Evolutionary conservation across 306 rosid species (phyloP).

Genomic region (Calophaca sinica): DNA sequence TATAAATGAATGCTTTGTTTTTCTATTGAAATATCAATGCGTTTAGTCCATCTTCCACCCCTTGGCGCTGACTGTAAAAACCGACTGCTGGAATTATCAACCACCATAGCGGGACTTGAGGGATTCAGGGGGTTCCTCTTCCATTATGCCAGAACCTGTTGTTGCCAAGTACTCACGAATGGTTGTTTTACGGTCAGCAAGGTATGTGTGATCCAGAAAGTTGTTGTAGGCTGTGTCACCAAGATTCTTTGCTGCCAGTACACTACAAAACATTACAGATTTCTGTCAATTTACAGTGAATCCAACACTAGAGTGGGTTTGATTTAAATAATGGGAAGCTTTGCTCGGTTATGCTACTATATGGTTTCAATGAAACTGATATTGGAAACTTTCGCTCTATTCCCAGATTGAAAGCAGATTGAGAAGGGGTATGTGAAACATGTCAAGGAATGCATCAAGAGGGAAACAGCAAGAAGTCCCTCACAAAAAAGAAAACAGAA

Average conservation of each 20-base stretch:
- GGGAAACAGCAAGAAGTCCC: neutral
- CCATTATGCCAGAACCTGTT: conserved; percentile 86
- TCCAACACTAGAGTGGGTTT: conserved; percentile 15
- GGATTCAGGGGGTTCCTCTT: conserved; percentile 94
- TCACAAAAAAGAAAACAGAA: neutral
- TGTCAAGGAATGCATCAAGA: neutral
- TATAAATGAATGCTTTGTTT: conserved; percentile 25
- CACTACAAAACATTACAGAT: conserved; percentile 55
- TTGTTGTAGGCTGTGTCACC: conserved; percentile 68
- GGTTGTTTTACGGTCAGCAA: conserved; percentile 89
- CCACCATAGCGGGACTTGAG: conserved; percentile 86
- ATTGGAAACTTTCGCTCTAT: neutral
- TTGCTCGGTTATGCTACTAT: neutral
- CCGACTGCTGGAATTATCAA: conserved; percentile 54
- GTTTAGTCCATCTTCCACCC: conserved; percentile 18
- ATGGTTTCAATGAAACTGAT: neutral
- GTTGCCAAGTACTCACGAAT: conserved; percentile 76
- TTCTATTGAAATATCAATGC: neutral
- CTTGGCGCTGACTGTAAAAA: neutral
- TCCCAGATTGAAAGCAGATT: conserved; percentile 24
- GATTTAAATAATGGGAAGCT: neutral
- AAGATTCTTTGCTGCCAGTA: conserved; percentile 83
- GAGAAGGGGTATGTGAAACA: conserved; percentile 11
- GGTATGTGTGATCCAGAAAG: conserved; percentile 91
- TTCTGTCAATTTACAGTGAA: conserved; percentile 33